These are phyloP conservation scores for Saccharomycopsis lassenensis DNA, from an alignment of 805 yeast genomes.

Conservation along the genomic window DNA sequence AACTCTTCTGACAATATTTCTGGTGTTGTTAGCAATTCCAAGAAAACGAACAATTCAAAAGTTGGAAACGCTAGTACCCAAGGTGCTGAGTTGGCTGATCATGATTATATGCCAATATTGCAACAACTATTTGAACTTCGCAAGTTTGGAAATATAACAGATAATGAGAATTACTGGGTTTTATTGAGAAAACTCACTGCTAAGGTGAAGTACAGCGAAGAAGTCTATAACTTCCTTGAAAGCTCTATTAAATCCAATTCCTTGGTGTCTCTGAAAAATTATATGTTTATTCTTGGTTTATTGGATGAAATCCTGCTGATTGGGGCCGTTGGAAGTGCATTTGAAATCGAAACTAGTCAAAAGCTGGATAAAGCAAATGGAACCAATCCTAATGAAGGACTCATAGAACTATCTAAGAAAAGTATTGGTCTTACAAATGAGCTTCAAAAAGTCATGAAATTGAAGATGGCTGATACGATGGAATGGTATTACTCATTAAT, in stretches of 20 bases:
- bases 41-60: no score
- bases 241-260: no score
- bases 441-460: slow-evolving; percentile 30
- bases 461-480: slow-evolving; percentile 23
- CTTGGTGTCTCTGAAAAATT: slow-evolving; percentile 41
- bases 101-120: no score
- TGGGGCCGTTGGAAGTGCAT: slow-evolving; percentile 70
- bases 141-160: slow-evolving; percentile 13
- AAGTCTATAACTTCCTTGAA: slow-evolving; percentile 39
- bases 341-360: slow-evolving; percentile 43
- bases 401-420: slow-evolving; percentile 47
- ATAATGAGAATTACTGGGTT: slow-evolving; percentile 38
- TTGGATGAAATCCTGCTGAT: slow-evolving; percentile 72
- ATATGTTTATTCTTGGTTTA: slow-evolving; percentile 56
- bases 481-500: slow-evolving; percentile 43
- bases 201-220: slow-evolving; percentile 30
- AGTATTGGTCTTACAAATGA: slow-evolving; percentile 53
- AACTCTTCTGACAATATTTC: no score
- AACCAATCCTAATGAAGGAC: slow-evolving; percentile 37
- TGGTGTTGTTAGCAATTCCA: no score
- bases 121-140: background rate
- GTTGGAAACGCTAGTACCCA: no score
- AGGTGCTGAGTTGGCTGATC: no score
- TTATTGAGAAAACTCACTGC: slow-evolving; percentile 38
- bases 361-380: slow-evolving; percentile 26